A percentile compares a stretch with the other conserved stretches of the same genome.
Conservation (phyloP, 1,139 yeast species). For the Wickerhamiella pararugosa region DNA sequence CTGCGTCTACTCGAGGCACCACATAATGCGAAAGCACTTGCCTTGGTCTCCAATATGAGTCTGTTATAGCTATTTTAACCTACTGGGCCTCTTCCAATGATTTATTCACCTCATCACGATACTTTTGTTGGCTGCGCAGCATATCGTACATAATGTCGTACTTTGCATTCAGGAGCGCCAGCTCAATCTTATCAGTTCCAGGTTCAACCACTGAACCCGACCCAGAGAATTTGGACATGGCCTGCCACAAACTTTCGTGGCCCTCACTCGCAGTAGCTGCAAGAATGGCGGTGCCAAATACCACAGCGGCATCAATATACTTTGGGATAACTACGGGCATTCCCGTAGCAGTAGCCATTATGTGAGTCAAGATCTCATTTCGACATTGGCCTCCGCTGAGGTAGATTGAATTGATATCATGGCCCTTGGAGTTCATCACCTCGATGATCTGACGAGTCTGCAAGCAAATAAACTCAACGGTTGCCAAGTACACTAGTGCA, state of each 20-base stretch:
- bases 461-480: constrained; percentile 94
- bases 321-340: constrained; percentile 86
- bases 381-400: constrained; percentile 97
- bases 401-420: constrained; percentile 55
- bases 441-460: constrained; percentile 93
- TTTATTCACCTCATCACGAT: constrained; percentile 42
- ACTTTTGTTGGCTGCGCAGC: constrained; percentile 63
- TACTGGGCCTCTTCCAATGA: constrained; percentile 17
- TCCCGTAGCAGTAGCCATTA: constrained; percentile 86
- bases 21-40: too few relatives aligned
- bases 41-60: too few relatives aligned
- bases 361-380: constrained; percentile 72
- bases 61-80: too few relatives aligned
- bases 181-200: constrained; percentile 32
- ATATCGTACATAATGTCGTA: constrained; percentile 78
- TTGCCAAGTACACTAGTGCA: constrained; percentile 77
- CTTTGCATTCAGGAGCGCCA: constrained; percentile 47
- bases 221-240: constrained; percentile 74
- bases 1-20: too few relatives aligned
- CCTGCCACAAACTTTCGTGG: constrained; percentile 48
- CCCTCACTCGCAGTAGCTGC: constrained; percentile 67
- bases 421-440: constrained; percentile 69
- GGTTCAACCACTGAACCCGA: constrained; percentile 71
- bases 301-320: constrained; percentile 93
- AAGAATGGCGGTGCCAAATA: constrained; percentile 82